Percentiles rank a stretch among this genome's conserved stretches.
Conservation (phyloP, 805 yeast genomes). For the Suhomyces prunicola region DNA sequence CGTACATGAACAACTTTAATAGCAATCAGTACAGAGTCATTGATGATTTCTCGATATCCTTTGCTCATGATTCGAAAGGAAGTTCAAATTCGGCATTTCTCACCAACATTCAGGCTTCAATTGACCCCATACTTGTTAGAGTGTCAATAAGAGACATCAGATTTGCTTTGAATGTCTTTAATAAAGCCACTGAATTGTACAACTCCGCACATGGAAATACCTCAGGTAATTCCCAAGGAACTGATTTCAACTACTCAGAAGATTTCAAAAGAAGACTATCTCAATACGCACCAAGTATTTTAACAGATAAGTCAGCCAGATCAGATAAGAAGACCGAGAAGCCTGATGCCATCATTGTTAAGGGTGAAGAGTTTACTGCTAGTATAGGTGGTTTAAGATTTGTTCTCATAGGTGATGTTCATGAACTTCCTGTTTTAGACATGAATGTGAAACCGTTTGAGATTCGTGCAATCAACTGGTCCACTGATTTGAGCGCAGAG, state of each 20-base stretch:
- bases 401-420: conserved; percentile 85
- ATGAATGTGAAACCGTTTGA: conserved; percentile 69
- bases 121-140: conserved; percentile 79
- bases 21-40: conserved; percentile 65
- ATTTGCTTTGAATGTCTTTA: conserved; percentile 70
- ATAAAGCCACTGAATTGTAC: conserved; percentile 62
- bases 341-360: conserved; percentile 43
- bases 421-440: conserved; percentile 85
- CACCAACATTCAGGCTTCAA: conserved; percentile 62
- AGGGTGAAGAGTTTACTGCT: conserved; percentile 66
- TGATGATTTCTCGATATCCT: conserved; percentile 83
- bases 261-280: conserved; percentile 60
- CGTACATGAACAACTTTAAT: conserved; percentile 68
- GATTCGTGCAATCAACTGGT: conserved; percentile 75
- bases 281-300: conserved; percentile 66
- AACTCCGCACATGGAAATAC: conserved; percentile 18
- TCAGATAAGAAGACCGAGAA: conserved; percentile 12
- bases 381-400: conserved; percentile 73
- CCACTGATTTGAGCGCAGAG: conserved; percentile 72
- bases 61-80: conserved; percentile 68
- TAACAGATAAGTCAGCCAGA: conserved; percentile 46
- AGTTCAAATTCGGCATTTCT: conserved; percentile 56
- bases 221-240: conserved; percentile 12
- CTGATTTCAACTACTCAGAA: conserved; percentile 49
- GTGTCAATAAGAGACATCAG: conserved; percentile 84